Base-by-base conservation (phyloP, 2,329 filamentous ascomycete genomes). In the Hypoxylon sp. region DNA sequence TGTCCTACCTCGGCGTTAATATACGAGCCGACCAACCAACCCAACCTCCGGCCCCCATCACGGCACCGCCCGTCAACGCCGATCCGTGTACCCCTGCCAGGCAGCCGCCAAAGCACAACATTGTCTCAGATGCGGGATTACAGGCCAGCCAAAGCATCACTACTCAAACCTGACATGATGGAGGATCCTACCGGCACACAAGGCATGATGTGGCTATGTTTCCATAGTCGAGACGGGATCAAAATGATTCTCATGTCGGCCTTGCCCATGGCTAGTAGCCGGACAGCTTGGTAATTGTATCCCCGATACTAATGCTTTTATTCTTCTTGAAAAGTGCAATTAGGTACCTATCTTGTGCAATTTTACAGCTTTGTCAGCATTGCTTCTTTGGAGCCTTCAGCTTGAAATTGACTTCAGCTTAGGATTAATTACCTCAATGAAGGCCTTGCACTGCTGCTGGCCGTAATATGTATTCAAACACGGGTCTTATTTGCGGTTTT, bases 401-500 rank as follows among this genome's bases (percentile, higher is more conserved):
- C 27, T 31, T 21, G n/a, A n/a, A n/a, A n/a, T n/a, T n/a, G n/a
- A n/a, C 6, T 7, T 1, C 8, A 29, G 48, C 27, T 31, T 21
- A 54, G 27, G 13, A 29, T 54, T 24, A 17, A 51, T 21, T 5
- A 6, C n/a, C 17, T 44, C 21, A 6, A 42, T 51, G 29, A 44
- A 27, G 29, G 15, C 47, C 7, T 2, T 67, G 32, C 27, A 10
- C 13, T 10, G 3, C n/a, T n/a, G 2, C n/a, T 17, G 21, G 19
- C 7, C 31, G 8, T 29, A 61, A 47, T 35, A 65, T 65, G 62
- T 27, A 65, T 52, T 19, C 56, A 3, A 57, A 37, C 27, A 56
- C 53, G 21, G 44, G 56, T 7, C n/a, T 65, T 2, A 39, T 21
- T 52, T 15, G 61, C 4, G 62, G 62, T 17, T 65, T 65, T 35